A percentile compares a stretch with the other conserved stretches of the same genome.
These are phyloP conservation scores for Umbelopsis sp. DNA, from an alignment of 371 early-diverging fungal species.

Conservation along the genomic window DNA sequence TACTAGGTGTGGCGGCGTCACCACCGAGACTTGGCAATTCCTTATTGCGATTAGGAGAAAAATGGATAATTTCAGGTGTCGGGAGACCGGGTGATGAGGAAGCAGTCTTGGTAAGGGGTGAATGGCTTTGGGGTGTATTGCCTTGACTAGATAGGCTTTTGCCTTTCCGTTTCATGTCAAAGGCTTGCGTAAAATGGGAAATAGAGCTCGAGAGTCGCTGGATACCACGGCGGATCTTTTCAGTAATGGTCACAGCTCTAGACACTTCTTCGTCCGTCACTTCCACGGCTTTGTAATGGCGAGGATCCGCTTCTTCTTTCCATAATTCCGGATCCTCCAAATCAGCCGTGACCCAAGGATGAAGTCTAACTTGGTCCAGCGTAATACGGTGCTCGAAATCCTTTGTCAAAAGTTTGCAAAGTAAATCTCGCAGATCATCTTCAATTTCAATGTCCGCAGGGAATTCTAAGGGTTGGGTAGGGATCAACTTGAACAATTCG, in stretches of 20 bases:
- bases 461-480: constrained; percentile 53
- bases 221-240: constrained; percentile 31
- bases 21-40: no score
- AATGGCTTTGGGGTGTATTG: no score
- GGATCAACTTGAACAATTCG: constrained; percentile 90
- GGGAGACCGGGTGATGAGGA: background rate
- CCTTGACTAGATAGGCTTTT: constrained; percentile 18
- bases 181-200: constrained; percentile 18
- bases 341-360: constrained; percentile 88
- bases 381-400: constrained; percentile 78
- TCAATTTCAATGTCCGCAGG: constrained; percentile 30
- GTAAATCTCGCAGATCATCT: constrained; percentile 58
- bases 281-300: constrained; percentile 30
- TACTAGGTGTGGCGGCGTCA: no score
- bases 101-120: background rate
- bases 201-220: constrained; percentile 29
- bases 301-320: constrained; percentile 45
- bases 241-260: constrained; percentile 40
- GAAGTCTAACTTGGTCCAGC: constrained; percentile 71
- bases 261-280: constrained; percentile 33
- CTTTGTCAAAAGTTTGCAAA: constrained; percentile 76
- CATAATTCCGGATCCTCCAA: constrained; percentile 58
- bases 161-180: constrained; percentile 15
- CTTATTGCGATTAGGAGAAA: no score
- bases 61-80: background rate